Percentiles rank a stretch among this genome's conserved stretches.
phyloP scores from a whole-genome alignment of 805 yeast genomes.

The Cyberlindnera maclurae region DNA sequence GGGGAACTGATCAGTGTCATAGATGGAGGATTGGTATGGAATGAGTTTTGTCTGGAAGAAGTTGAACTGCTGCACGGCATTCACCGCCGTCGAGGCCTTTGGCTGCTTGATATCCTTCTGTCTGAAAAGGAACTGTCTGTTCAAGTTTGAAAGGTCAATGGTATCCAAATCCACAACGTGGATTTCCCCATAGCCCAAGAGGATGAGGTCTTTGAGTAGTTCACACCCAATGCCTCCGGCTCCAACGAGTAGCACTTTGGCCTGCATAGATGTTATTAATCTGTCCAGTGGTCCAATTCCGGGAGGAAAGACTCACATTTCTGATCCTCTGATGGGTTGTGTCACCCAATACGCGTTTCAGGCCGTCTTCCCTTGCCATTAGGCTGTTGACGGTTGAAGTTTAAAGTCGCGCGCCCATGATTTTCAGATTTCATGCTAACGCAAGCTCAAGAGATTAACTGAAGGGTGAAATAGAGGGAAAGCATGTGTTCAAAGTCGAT shows the following conservation, averaged over 20 bases:
- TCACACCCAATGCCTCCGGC: conserved; percentile 98
- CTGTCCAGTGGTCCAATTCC: background rate
- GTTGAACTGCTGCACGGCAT: conserved; percentile 72
- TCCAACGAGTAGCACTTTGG: conserved; percentile 77
- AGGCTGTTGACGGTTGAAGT: too few relatives aligned
- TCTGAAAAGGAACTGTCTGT: conserved; percentile 87
- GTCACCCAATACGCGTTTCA: conserved; percentile 15
- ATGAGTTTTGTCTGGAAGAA: conserved; percentile 52
- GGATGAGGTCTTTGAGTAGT: conserved; percentile 67
- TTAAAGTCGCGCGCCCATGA: too few relatives aligned
- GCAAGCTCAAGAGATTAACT: too few relatives aligned
- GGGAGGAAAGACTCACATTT: conserved; percentile 5
- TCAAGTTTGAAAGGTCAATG: conserved; percentile 84
- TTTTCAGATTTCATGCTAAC: too few relatives aligned
- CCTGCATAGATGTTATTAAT: conserved; percentile 5
- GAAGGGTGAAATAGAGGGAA: too few relatives aligned
- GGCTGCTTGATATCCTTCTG: conserved; percentile 85
- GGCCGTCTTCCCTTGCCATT: conserved; percentile 15
- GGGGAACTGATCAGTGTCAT: conserved; percentile 67
- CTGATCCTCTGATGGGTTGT: conserved; percentile 8
- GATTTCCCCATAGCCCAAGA: conserved; percentile 79
- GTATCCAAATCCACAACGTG: conserved; percentile 95
- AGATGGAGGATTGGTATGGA: conserved; percentile 83
- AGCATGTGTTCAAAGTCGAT: too few relatives aligned
- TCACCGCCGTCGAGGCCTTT: conserved; percentile 77